A percentile compares a stretch with the other conserved stretches of the same genome.
Evolutionary conservation across 371 early-diverging fungal species (phyloP).

Genomic region (Mucor mucedo): DNA sequence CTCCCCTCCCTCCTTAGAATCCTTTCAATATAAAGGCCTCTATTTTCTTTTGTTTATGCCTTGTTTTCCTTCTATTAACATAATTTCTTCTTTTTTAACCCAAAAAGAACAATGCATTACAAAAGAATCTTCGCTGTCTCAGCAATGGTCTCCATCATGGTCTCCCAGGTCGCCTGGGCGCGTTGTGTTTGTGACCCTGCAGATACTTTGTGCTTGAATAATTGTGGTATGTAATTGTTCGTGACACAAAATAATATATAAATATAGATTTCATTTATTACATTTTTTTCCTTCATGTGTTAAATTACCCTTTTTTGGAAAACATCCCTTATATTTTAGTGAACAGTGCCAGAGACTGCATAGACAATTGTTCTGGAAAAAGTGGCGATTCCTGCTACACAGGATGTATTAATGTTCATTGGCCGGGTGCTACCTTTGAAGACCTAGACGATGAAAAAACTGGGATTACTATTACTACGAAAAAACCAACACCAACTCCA

Average conservation of each 20-base stretch:
- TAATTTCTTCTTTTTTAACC: too few relatives aligned
- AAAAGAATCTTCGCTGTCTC: not conserved
- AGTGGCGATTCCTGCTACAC: slow-evolving; percentile 9
- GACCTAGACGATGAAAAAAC: not conserved
- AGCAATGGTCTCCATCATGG: not conserved
- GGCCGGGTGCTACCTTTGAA: slow-evolving; percentile 15
- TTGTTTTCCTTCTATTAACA: not conserved
- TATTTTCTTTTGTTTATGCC: not conserved
- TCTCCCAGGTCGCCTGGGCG: slow-evolving; percentile 6
- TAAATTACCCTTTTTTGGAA: slow-evolving; percentile 10
- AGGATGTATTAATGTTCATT: slow-evolving; percentile 17
- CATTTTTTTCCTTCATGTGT: slow-evolving; percentile 7
- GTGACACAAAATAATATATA: slow-evolving; percentile 8
- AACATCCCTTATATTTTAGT: not conserved
- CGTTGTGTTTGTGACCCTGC: slow-evolving; percentile 22
- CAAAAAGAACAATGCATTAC: not conserved
- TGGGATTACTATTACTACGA: not conserved
- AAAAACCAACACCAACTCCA: not conserved
- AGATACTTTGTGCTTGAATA: slow-evolving; percentile 15
- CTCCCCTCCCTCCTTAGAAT: too few relatives aligned
- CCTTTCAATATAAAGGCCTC: not conserved
- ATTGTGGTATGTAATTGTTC: slow-evolving; percentile 16
- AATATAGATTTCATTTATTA: not conserved
- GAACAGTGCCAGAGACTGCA: slow-evolving; percentile 15
- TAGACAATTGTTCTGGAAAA: slow-evolving; percentile 8